A percentile compares a stretch with the other conserved stretches of the same genome.
Evolutionary conservation across 2,329 filamentous ascomycete species (phyloP).

Genomic region (Xylaria sp.): DNA sequence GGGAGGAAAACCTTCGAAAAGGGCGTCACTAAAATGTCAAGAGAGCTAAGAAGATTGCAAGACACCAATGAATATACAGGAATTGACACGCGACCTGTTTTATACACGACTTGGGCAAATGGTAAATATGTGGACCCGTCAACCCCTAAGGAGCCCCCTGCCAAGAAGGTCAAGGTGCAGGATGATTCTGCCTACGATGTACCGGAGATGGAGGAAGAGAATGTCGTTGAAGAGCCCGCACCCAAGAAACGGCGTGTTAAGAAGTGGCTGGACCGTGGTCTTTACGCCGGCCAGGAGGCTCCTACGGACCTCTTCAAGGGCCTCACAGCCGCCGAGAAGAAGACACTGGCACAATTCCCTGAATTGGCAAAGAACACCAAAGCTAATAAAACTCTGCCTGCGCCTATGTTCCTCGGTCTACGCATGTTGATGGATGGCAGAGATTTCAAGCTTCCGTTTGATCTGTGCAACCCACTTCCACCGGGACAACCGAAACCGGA

Average conservation of each 20-base stretch:
- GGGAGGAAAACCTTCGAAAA: slow-evolving; percentile 65
- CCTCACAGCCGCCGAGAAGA: slow-evolving; percentile 63
- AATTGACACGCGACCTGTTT: slow-evolving; percentile 67
- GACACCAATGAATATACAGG: slow-evolving; percentile 72
- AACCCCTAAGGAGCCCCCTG: slow-evolving; percentile 40
- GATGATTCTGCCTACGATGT: slow-evolving; percentile 49
- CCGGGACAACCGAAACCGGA: slow-evolving; percentile 90
- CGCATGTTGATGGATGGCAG: slow-evolving; percentile 76
- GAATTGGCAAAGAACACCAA: slow-evolving; percentile 60
- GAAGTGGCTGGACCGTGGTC: slow-evolving; percentile 82
- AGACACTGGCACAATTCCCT: slow-evolving; percentile 59
- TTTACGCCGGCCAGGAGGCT: slow-evolving; percentile 84
- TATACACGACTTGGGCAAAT: slow-evolving; percentile 72
- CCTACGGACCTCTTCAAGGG: slow-evolving; percentile 61
- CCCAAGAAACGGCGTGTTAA: slow-evolving; percentile 67
- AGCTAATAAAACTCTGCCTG: slow-evolving; percentile 71
- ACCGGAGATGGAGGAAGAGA: slow-evolving; percentile 48
- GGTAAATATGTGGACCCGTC: slow-evolving; percentile 67
- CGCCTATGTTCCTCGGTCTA: slow-evolving; percentile 82
- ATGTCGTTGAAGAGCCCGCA: slow-evolving; percentile 51
- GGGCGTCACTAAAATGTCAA: slow-evolving; percentile 59
- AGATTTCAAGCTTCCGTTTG: slow-evolving; percentile 89
- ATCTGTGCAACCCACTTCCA: slow-evolving; percentile 88
- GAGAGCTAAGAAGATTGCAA: slow-evolving; percentile 69
- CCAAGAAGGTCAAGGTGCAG: slow-evolving; percentile 34